A percentile compares a stretch with the other conserved stretches of the same genome.
Conservation (phyloP, 441 rosid genomes). For the Biscutella laevigata region DNA sequence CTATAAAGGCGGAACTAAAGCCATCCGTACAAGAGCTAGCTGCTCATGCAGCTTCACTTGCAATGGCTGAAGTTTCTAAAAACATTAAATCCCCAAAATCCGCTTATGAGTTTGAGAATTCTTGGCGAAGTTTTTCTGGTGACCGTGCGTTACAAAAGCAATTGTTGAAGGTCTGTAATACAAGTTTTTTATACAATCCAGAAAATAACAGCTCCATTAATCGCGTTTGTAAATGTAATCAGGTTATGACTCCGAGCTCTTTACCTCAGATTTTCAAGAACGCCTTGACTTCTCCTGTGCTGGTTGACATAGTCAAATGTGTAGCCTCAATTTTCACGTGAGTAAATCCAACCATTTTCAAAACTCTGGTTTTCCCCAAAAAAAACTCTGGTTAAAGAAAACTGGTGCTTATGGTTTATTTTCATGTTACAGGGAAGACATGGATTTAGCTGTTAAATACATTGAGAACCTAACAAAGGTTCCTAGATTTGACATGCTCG, state of each 20-base stretch:
- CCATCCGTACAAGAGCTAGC: constrained; percentile 82
- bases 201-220: neutral
- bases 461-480: constrained; percentile 64
- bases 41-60: constrained; percentile 65
- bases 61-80: constrained; percentile 63
- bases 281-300: constrained; percentile 57
- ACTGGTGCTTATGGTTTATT: constrained; percentile 10
- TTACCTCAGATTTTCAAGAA: constrained; percentile 73
- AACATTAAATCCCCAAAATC: constrained; percentile 59
- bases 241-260: constrained; percentile 66
- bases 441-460: constrained; percentile 62
- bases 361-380: neutral
- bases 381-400: neutral
- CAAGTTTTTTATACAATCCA: neutral
- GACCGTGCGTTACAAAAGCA: constrained; percentile 46
- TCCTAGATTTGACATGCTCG: constrained; percentile 76
- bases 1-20: constrained; percentile 39
- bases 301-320: constrained; percentile 64
- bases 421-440: constrained; percentile 47
- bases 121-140: constrained; percentile 73
- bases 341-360: constrained; percentile 22
- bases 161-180: constrained; percentile 57
- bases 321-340: constrained; percentile 60
- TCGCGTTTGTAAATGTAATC: constrained; percentile 7
- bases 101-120: constrained; percentile 81